These are phyloP conservation scores for Purshia tridentata DNA, from an alignment of 306 rosid genomes.

Conservation along the genomic window DNA sequence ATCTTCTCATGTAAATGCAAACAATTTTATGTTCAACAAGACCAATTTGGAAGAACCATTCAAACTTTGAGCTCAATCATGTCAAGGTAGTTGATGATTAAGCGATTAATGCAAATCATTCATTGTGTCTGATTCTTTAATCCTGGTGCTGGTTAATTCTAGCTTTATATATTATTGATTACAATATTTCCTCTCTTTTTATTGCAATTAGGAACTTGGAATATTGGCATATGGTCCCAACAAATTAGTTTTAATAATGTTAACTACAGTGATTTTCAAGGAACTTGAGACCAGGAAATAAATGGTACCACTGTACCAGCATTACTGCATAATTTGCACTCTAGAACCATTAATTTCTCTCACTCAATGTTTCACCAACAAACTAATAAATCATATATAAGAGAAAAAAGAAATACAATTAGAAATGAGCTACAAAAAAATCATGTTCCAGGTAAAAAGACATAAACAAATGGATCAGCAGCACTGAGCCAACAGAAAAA, in stretches of 20 bases:
- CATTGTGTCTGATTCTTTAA: not conserved
- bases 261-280: constrained; percentile 17
- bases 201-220: constrained; percentile 1
- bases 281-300: not conserved
- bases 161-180: not conserved
- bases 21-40: too few species aligned
- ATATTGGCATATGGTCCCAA: constrained; percentile 12
- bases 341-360: not conserved
- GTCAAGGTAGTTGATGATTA: not conserved
- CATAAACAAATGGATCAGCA: constrained; percentile 37
- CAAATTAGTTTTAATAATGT: constrained; percentile 21
- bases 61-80: too few species aligned
- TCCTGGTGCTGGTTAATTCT: constrained; percentile 12
- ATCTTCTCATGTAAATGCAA: not conserved
- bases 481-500: constrained; percentile 33
- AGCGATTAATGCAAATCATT: not conserved
- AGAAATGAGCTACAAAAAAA: constrained; percentile 25
- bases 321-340: not conserved
- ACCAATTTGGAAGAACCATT: too few species aligned
- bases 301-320: not conserved
- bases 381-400: not conserved
- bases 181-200: not conserved
- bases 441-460: not conserved
- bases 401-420: constrained; percentile 1
- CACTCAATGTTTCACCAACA: not conserved